Evolutionary conservation across 164 flowering plant species (phyloP).

Genomic region (Platanus orientalis): DNA sequence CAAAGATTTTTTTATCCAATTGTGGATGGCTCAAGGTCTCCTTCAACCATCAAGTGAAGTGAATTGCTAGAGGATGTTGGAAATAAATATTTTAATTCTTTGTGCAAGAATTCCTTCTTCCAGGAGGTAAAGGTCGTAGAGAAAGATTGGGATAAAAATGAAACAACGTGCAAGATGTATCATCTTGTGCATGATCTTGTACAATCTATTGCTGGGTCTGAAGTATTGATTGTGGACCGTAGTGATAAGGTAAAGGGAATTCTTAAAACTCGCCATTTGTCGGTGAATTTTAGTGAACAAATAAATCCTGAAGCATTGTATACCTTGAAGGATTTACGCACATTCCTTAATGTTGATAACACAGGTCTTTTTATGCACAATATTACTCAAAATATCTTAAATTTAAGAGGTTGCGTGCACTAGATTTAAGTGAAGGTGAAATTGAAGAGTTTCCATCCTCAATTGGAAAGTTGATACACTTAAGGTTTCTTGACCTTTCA

Average conservation of each 20-base stretch:
- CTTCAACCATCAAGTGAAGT: neutral
- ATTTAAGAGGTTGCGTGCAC: constrained; percentile 4
- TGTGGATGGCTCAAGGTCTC: constrained; percentile 7
- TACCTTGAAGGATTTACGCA: neutral
- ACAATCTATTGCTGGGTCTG: neutral
- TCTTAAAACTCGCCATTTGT: neutral
- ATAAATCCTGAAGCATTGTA: neutral
- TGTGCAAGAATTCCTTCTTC: neutral
- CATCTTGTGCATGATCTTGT: constrained; percentile 1
- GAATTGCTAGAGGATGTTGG: constrained; percentile 7
- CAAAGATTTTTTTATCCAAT: neutral
- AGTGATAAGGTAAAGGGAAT: neutral
- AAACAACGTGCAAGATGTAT: neutral
- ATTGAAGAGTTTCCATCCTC: no score
- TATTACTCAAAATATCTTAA: neutral
- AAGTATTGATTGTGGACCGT: neutral
- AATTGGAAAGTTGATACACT: neutral
- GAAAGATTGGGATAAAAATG: no score
- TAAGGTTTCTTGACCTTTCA: constrained; percentile 14
- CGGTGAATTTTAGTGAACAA: no score
- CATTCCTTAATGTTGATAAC: neutral
- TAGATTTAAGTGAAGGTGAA: constrained; percentile 4
- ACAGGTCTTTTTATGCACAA: no score
- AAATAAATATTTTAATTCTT: neutral
- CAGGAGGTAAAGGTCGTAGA: neutral